These are phyloP conservation scores for Gymnopilus dilepis DNA, from an alignment of 768 basidiomycete genomes.

Conservation along the genomic window DNA sequence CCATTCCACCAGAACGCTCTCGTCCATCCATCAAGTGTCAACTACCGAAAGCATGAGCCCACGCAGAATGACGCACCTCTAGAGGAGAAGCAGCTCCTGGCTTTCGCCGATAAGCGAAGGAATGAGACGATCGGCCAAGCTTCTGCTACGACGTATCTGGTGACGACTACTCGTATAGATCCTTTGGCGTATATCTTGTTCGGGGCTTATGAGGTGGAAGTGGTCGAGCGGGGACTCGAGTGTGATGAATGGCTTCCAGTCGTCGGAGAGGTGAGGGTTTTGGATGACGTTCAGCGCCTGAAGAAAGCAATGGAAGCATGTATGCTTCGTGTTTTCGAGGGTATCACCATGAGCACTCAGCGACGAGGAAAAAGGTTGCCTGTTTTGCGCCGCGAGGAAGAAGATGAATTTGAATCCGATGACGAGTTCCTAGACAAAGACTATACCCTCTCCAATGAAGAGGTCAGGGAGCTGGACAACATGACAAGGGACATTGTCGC, in stretches of 20 bases:
- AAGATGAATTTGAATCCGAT: conserved; percentile 61
- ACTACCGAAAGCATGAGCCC: conserved; percentile 62
- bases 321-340: conserved; percentile 91
- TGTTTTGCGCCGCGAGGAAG: conserved; percentile 48
- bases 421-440: conserved; percentile 58
- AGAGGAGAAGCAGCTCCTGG: conserved; percentile 76
- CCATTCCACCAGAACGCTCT: conserved; percentile 80
- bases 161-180: conserved; percentile 85
- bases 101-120: conserved; percentile 84
- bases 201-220: conserved; percentile 79
- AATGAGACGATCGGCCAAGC: conserved; percentile 55
- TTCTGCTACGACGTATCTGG: conserved; percentile 63
- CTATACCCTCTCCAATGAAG: conserved; percentile 64
- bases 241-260: conserved; percentile 94
- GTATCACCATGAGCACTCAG: conserved; percentile 60
- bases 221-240: conserved; percentile 74
- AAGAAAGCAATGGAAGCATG: conserved; percentile 81
- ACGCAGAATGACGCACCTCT: conserved; percentile 30
- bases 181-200: conserved; percentile 91
- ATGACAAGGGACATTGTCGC: conserved; percentile 77
- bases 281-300: conserved; percentile 85
- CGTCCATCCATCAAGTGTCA: conserved; percentile 89
- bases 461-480: conserved; percentile 76
- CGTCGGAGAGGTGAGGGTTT: conserved; percentile 68
- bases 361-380: conserved; percentile 36